Conservation (phyloP, 441 rosid species). For the Populus tomentosa region DNA sequence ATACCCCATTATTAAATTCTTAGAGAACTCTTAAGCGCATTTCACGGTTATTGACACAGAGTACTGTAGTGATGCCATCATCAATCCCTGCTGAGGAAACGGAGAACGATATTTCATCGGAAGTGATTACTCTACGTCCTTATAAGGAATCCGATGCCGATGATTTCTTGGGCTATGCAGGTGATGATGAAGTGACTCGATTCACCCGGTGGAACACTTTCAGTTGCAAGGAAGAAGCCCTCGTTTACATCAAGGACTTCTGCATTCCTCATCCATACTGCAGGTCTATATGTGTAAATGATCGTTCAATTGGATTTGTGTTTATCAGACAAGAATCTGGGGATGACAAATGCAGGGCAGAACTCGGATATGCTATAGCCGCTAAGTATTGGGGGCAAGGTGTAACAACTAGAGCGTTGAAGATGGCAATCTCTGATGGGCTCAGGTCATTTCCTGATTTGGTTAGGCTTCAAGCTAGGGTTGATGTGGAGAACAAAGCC, state of each 20-base stretch:
- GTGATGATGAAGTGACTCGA: slow-evolving; percentile 42
- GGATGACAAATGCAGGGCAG: slow-evolving; percentile 30
- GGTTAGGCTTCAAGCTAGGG: slow-evolving; percentile 45
- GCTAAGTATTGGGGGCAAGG: slow-evolving; percentile 47
- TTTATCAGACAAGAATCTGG: slow-evolving; percentile 34
- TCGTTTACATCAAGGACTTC: slow-evolving; percentile 20
- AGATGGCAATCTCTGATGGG: slow-evolving; percentile 28
- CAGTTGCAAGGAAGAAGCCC: slow-evolving; percentile 36
- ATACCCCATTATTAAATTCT: too few relatives aligned
- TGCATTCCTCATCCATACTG: slow-evolving; percentile 45
- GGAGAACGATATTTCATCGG: not conserved
- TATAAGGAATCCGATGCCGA: slow-evolving; percentile 36
- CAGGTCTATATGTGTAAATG: slow-evolving; percentile 37
- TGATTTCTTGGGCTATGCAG: slow-evolving; percentile 40
- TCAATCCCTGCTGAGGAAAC: not conserved
- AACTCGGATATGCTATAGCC: slow-evolving; percentile 37
- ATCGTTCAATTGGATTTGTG: slow-evolving; percentile 40
- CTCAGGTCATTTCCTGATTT: slow-evolving; percentile 32
- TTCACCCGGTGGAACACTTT: slow-evolving; percentile 34
- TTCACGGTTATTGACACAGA: too few relatives aligned
- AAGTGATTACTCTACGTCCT: slow-evolving; percentile 34
- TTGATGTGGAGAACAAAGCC: slow-evolving; percentile 31
- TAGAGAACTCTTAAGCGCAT: too few relatives aligned
- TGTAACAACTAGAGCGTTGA: slow-evolving; percentile 33
- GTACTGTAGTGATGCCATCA: too few relatives aligned